Base-by-base conservation (phyloP, 2,329 filamentous ascomycete species). In the Paraphaeosphaeria sporulosa region DNA sequence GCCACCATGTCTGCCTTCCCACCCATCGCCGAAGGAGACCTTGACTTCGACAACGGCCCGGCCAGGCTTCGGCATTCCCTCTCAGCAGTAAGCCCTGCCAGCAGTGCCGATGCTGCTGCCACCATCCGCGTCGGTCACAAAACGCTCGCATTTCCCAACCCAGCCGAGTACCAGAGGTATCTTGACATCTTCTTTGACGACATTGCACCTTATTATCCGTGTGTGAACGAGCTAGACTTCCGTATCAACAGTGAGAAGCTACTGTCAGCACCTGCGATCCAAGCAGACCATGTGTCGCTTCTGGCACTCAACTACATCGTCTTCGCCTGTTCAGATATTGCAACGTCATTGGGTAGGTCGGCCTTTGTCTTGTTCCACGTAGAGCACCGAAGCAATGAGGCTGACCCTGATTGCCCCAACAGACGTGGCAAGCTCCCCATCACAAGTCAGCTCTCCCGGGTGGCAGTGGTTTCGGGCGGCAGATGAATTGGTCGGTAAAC, bases 391-490 rank as follows among this genome's bases (percentile, higher is more conserved):
- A 15, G 52, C 13, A 47, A 30, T 23, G 21, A 38, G 25, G 36
- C 25, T 54, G 19, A 54, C 51, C 19, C 12, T 23, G 42, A 15
- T 17, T 21, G 13, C 2, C 49, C 2, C 6, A 17, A 13, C 25
- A 54, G 49, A 67, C 25, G 55, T 55, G 13, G 44, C 59, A 32
- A 48, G 34, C n/a, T 10, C 52, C 19, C 52, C 52, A 17, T 30
- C 57, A 6, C 30, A 40, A n/a, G 36, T 47, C 17, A 69, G 65
- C 25, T 63, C 63, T 25, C 53, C 63, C 10, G 74, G 74, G 0
- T 75, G 72, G 72, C 64, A 66, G 10, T 76, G 74, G 74, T 68
- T 66, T 43, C 66, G 69, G 27, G 43, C 69, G 8, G 73, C 72
- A 6, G 71, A 76, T 36, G 64, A 71, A 12, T 43, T 74, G 1